Evolutionary conservation across 169 alveolate species (phyloP).

Genomic region (Plasmodium gallinaceum): DNA sequence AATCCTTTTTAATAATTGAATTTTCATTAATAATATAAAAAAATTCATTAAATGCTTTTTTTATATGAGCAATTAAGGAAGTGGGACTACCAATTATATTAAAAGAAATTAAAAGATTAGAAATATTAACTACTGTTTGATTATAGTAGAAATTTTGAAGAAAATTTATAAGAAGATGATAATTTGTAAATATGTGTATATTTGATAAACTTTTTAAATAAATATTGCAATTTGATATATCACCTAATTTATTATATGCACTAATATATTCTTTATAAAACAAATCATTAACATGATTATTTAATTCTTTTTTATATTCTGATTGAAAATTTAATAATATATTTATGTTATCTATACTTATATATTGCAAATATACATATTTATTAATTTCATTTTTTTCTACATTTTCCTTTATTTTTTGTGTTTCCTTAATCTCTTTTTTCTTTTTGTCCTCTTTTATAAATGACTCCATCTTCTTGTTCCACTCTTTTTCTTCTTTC

Average conservation of each 20-base stretch:
- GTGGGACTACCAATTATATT: slow-evolving; percentile 68
- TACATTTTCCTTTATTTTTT: background rate
- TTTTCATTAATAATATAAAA: slow-evolving; percentile 27
- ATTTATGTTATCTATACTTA: slow-evolving; percentile 52
- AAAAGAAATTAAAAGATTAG: slow-evolving; percentile 42
- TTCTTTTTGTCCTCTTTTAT: background rate
- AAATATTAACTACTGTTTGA: slow-evolving; percentile 45
- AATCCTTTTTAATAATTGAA: background rate
- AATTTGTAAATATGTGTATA: slow-evolving; percentile 52
- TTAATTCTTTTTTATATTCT: slow-evolving; percentile 54
- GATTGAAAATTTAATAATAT: slow-evolving; percentile 49
- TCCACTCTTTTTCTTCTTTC: background rate
- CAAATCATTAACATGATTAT: slow-evolving; percentile 23
- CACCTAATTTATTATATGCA: slow-evolving; percentile 64
- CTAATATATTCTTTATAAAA: slow-evolving; percentile 57
- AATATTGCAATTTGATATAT: slow-evolving; percentile 52
- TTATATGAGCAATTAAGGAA: slow-evolving; percentile 47
- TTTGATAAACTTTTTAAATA: slow-evolving; percentile 39
- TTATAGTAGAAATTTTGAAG: slow-evolving; percentile 37
- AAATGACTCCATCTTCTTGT: background rate
- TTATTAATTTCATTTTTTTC: slow-evolving; percentile 34
- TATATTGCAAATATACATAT: slow-evolving; percentile 43
- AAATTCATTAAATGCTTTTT: slow-evolving; percentile 49
- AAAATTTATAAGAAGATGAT: slow-evolving; percentile 12
- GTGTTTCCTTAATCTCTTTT: background rate